Percentiles rank a stretch among this genome's conserved stretches.
Evolutionary conservation across 805 yeast species (phyloP).

Genomic region (Saturnispora besseyi): DNA sequence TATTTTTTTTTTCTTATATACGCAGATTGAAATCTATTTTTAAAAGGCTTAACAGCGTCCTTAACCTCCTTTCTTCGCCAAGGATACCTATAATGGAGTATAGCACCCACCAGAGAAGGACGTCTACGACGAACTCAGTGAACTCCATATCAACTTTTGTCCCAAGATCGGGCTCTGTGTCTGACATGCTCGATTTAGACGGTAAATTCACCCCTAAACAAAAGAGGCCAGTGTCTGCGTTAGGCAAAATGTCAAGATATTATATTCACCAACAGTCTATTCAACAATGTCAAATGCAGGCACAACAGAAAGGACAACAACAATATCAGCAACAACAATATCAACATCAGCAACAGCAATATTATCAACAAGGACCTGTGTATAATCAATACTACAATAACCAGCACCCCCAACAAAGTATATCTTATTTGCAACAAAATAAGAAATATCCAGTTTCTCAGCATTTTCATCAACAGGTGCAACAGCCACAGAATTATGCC

Average conservation of each 20-base stretch:
- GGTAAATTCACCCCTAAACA: conserved; percentile 32
- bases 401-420: background rate
- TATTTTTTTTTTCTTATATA: background rate
- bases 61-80: background rate
- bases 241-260: conserved; percentile 4
- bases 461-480: background rate
- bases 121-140: background rate
- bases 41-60: background rate
- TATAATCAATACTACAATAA: background rate
- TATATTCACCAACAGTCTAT: background rate
- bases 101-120: background rate
- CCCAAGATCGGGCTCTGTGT: conserved; percentile 10
- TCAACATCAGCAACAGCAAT: conserved; percentile 6
- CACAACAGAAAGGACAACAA: conserved; percentile 5
- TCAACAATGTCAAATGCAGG: background rate
- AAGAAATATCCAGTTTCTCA: background rate
- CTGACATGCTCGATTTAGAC: conserved; percentile 25
- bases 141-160: conserved; percentile 4
- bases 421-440: background rate
- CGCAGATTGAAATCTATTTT: background rate
- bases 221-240: conserved; percentile 14
- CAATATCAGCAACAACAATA: background rate
- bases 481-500: background rate
- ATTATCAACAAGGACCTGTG: background rate
- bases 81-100: background rate